Percentiles rank a stretch among this genome's conserved stretches.
These are phyloP conservation scores for Candida tunisiensis DNA, from an alignment of 1,139 yeast genomes.

Conservation along the genomic window DNA sequence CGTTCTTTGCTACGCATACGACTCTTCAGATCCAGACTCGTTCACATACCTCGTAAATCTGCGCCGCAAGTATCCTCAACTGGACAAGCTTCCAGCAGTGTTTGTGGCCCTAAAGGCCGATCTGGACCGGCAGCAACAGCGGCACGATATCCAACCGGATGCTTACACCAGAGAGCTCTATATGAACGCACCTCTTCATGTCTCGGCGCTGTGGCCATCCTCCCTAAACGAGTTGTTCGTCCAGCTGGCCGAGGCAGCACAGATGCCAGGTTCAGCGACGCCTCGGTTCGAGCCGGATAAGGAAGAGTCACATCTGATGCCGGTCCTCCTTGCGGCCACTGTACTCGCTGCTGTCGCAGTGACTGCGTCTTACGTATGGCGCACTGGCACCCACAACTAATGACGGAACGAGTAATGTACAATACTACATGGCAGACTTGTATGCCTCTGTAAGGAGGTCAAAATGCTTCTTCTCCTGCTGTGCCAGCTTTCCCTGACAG, in stretches of 20 bases:
- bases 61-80: slow-evolving; percentile 35
- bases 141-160: slow-evolving; percentile 78
- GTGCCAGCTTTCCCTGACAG: slow-evolving; percentile 33
- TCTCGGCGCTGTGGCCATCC: slow-evolving; percentile 78
- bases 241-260: slow-evolving; percentile 80
- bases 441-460: slow-evolving; percentile 45
- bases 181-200: slow-evolving; percentile 69
- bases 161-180: slow-evolving; percentile 52
- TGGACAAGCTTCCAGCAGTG: slow-evolving; percentile 64
- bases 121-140: slow-evolving; percentile 83
- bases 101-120: slow-evolving; percentile 92
- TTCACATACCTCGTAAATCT: slow-evolving; percentile 68
- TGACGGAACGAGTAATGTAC: background rate
- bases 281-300: slow-evolving; percentile 67
- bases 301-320: slow-evolving; percentile 29
- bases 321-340: slow-evolving; percentile 16
- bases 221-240: slow-evolving; percentile 74
- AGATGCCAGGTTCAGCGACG: slow-evolving; percentile 59
- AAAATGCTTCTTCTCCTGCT: slow-evolving; percentile 45
- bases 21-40: slow-evolving; percentile 90
- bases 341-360: slow-evolving; percentile 2
- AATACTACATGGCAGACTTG: slow-evolving; percentile 1
- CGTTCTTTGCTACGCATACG: slow-evolving; percentile 77
- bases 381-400: background rate
- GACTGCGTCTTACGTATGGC: background rate